Percentiles rank a stretch among this genome's conserved stretches.
These are phyloP conservation scores for Gonapodya prolifera DNA, from an alignment of 192 early-diverging fungal species.

Conservation along the genomic window DNA sequence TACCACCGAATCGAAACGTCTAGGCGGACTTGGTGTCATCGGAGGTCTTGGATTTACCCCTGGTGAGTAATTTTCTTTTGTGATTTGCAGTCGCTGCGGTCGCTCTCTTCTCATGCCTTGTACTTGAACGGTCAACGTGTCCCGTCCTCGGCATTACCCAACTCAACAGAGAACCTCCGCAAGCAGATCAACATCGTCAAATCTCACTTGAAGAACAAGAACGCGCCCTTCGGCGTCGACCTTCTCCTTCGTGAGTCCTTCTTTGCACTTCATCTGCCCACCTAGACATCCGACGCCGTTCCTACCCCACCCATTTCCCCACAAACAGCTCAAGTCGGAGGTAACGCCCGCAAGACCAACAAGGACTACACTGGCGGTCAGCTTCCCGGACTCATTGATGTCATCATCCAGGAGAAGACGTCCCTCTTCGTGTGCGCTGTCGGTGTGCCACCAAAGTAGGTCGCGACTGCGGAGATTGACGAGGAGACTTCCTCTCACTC, in stretches of 20 bases:
- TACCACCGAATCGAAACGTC: background rate
- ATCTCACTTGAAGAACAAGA: constrained; percentile 14
- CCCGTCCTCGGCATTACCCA: no score
- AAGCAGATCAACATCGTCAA: constrained; percentile 22
- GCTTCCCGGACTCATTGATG: constrained; percentile 30
- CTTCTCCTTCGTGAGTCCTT: constrained; percentile 14
- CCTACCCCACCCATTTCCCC: no score
- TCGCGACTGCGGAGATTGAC: no score
- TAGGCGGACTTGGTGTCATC: constrained; percentile 28
- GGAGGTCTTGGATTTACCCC: constrained; percentile 17
- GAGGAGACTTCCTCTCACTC: no score
- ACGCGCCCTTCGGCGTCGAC: constrained; percentile 30
- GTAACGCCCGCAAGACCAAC: constrained; percentile 29
- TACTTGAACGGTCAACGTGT: no score
- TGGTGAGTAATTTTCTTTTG: no score
- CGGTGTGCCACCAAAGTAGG: constrained; percentile 24
- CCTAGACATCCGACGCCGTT: no score
- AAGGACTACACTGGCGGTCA: constrained; percentile 21
- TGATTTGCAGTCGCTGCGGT: no score
- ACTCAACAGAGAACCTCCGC: constrained; percentile 2
- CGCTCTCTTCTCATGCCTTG: no score
- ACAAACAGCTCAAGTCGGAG: constrained; percentile 26
- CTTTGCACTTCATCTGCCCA: no score
- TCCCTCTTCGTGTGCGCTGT: constrained; percentile 30
- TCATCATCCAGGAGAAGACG: constrained; percentile 21